A percentile compares a stretch with the other conserved stretches of the same genome.
phyloP scores from a whole-genome alignment of 2,329 filamentous ascomycete genomes.

The Aspergillus tanneri region DNA sequence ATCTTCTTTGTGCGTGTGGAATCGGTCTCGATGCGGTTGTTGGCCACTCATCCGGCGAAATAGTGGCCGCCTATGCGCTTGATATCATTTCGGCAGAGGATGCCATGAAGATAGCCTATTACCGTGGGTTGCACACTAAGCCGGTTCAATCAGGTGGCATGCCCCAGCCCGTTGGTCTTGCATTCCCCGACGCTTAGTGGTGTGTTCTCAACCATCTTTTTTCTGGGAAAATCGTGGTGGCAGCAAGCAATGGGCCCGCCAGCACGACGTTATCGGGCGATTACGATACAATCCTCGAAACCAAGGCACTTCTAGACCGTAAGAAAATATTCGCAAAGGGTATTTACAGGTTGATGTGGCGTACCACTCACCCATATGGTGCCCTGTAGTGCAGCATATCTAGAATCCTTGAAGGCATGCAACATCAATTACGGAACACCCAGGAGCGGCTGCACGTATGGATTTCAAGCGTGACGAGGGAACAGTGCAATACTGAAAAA shows the following conservation, averaged over 20 bases:
- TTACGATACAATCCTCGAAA: not conserved
- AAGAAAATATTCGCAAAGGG: conserved; percentile 1
- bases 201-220: not conserved
- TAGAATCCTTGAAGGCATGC: not conserved
- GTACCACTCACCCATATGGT: conserved; percentile 14
- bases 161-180: not conserved
- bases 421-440: not conserved
- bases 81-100: conserved; percentile 1
- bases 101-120: conserved; percentile 5
- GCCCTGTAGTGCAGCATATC: not conserved
- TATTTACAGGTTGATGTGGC: conserved; percentile 7
- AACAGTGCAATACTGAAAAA: not conserved
- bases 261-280: conserved; percentile 13
- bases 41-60: not conserved
- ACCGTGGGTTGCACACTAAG: not conserved
- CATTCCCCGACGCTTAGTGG: not conserved
- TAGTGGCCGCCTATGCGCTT: conserved; percentile 1
- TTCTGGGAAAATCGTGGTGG: not conserved
- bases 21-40: not conserved
- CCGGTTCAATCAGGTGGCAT: not conserved
- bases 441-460: not conserved
- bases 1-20: not conserved
- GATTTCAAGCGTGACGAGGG: conserved; percentile 1
- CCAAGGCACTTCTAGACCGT: not conserved
- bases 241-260: conserved; percentile 1